These are phyloP conservation scores for Meripilus lineatus DNA, from an alignment of 1,284 basidiomycete genomes.

Conservation along the genomic window DNA sequence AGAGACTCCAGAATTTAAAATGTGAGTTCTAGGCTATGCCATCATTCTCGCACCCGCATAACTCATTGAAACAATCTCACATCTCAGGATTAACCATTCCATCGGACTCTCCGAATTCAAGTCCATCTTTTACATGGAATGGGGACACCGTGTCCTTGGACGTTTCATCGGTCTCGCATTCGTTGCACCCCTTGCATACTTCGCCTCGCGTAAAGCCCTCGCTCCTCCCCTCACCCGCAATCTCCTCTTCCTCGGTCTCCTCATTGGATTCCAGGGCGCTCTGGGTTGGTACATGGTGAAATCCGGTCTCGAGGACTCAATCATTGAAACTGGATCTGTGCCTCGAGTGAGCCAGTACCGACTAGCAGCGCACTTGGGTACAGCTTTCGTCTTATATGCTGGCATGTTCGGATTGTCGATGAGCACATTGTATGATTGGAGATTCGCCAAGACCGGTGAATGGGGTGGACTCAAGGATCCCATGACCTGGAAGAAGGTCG, in stretches of 20 bases:
- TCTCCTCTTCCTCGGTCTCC: conserved; percentile 66
- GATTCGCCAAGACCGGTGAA: conserved; percentile 47
- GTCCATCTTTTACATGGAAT: conserved; percentile 98
- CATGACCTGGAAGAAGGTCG: conserved; percentile 44
- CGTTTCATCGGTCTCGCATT: conserved; percentile 85
- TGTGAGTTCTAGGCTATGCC: conserved; percentile 52
- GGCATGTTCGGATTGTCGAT: conserved; percentile 89
- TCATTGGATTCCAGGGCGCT: conserved; percentile 88
- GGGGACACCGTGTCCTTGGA: conserved; percentile 92
- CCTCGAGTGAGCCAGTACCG: conserved; percentile 97
- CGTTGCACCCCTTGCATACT: conserved; percentile 78
- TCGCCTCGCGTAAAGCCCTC: conserved; percentile 60
- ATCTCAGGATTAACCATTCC: conserved; percentile 78
- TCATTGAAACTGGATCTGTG: conserved; percentile 77
- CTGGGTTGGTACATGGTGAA: conserved; percentile 99
- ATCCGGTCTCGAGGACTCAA: conserved; percentile 84
- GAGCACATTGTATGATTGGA: conserved; percentile 77
- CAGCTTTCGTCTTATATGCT: conserved; percentile 87
- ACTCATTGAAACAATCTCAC: not conserved
- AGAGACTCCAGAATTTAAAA: conserved; percentile 89
- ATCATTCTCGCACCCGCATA: not conserved
- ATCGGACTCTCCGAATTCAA: conserved; percentile 93
- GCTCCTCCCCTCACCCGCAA: conserved; percentile 57
- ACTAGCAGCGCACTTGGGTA: conserved; percentile 89
- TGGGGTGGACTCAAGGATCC: conserved; percentile 37